Evolutionary conservation across 768 basidiomycete species (phyloP).

Genomic region (Xerocomus spinulosus): DNA sequence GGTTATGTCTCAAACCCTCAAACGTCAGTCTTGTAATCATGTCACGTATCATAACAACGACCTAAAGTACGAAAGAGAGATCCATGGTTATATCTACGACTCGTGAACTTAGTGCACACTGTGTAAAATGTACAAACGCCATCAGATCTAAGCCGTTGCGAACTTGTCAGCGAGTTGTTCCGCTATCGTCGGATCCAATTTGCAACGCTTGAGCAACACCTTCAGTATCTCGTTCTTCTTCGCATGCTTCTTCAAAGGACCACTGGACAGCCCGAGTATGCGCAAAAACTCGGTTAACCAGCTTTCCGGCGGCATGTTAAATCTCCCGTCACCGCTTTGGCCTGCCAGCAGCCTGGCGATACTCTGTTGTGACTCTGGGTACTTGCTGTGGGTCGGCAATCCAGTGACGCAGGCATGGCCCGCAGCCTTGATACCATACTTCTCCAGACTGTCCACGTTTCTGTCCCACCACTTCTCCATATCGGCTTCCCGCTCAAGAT

Average conservation of each 20-base stretch:
- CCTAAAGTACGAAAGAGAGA: not conserved
- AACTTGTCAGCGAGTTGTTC: slow-evolving; percentile 20
- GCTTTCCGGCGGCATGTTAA: slow-evolving; percentile 23
- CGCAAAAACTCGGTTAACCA: slow-evolving; percentile 26
- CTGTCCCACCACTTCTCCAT: slow-evolving; percentile 36
- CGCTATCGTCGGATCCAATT: slow-evolving; percentile 16
- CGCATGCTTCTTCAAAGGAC: slow-evolving; percentile 17
- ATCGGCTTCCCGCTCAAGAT: slow-evolving; percentile 31
- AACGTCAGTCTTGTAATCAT: not conserved
- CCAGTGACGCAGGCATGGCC: slow-evolving; percentile 37
- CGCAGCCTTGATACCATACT: slow-evolving; percentile 24
- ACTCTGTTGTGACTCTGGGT: slow-evolving; percentile 19
- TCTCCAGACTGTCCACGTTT: slow-evolving; percentile 22
- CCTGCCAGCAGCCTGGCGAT: slow-evolving; percentile 14
- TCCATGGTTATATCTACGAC: slow-evolving; percentile 6
- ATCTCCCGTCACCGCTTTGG: slow-evolving; percentile 13
- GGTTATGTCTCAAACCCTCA: no score
- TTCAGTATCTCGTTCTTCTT: slow-evolving; percentile 24
- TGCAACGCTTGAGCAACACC: slow-evolving; percentile 29
- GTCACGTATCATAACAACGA: not conserved
- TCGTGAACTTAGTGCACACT: not conserved
- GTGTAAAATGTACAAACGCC: not conserved
- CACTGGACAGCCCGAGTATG: slow-evolving; percentile 21
- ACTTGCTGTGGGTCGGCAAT: slow-evolving; percentile 26
- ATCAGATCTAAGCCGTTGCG: slow-evolving; percentile 1